Conservation (phyloP, 805 yeast species). For the Komagataella mondaviorum region DNA sequence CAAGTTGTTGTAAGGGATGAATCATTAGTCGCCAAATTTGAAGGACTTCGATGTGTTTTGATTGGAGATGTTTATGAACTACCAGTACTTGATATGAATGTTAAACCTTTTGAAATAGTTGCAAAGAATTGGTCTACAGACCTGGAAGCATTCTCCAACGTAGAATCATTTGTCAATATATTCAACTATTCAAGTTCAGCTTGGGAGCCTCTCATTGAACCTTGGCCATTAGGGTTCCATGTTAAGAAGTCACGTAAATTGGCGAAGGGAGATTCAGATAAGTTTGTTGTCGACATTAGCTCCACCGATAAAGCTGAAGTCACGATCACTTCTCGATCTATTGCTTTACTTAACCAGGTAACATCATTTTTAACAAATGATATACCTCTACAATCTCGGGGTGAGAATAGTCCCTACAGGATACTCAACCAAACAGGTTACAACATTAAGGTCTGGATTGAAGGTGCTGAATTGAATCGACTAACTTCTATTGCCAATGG, state of each 20-base stretch:
- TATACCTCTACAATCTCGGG: slow-evolving; percentile 46
- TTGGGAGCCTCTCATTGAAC: slow-evolving; percentile 92
- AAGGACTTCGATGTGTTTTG: slow-evolving; percentile 68
- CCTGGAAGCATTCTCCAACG: slow-evolving; percentile 49
- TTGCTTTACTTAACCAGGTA: slow-evolving; percentile 65
- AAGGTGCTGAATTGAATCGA: slow-evolving; percentile 15
- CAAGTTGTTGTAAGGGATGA: slow-evolving; percentile 51
- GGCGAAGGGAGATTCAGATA: slow-evolving; percentile 26
- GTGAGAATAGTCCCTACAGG: slow-evolving; percentile 70
- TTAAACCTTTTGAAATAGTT: slow-evolving; percentile 51
- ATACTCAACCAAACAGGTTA: slow-evolving; percentile 79
- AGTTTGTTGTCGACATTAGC: slow-evolving; percentile 51
- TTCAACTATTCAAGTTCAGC: slow-evolving; percentile 82
- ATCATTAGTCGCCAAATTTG: slow-evolving; percentile 46
- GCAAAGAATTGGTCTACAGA: slow-evolving; percentile 85
- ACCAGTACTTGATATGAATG: slow-evolving; percentile 69
- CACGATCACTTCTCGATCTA: slow-evolving; percentile 68
- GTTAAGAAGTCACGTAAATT: slow-evolving; percentile 27
- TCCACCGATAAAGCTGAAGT: slow-evolving; percentile 69
- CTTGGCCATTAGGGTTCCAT: slow-evolving; percentile 71
- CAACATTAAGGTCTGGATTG: slow-evolving; percentile 75
- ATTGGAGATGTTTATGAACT: slow-evolving; percentile 88
- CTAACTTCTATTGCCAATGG: slow-evolving; percentile 25
- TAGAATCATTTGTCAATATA: slow-evolving; percentile 58
- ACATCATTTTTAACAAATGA: slow-evolving; percentile 42